Base-by-base conservation (phyloP, 2,329 filamentous ascomycete species). In the Pseudogymnoascus sp. region DNA sequence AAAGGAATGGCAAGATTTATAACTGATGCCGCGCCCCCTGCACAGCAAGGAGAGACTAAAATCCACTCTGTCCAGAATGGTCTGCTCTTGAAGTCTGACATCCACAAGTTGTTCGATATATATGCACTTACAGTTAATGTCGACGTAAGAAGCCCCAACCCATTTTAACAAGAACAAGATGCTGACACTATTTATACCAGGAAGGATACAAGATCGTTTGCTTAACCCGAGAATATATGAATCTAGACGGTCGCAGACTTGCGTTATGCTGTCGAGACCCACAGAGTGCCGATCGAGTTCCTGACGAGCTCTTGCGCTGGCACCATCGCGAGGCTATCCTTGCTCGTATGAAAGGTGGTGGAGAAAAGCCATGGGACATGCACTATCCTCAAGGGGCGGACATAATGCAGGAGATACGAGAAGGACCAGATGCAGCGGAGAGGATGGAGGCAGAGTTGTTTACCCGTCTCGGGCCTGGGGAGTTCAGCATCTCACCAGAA, bases 241-340 rank as follows among this genome's bases (percentile, higher is more conserved):
- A 21, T 8, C 5, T 42, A 4, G 39, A 42, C 10, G 16, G 16
- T 11, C 39, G 16, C 2, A 42, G 8, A 21, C 11, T 42, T 3
- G 16, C 5, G 10, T 8, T 12, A 5, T 11, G 39, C 16, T 42
- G 39, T 6, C 2, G 39, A 12, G 18, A 45, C 10, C 16, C 40
- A 5, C 16, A 61, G 23, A 16, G 37, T 11, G 37, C 57, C 5
- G 10, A 47, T 16, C 10, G 62, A 37, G 54, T 42, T 18, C 7
- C 18, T 14, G 51, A 61, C 14, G 10, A 60, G 62, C 62, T 63
- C 23, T 34, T 64, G 16, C 57, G 26, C 3, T 64, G 62, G 57
- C 62, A 61, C 23, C 39, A 61, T 37, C 54, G 37, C 29, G 57
- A 61, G 57, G 62, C 57, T 36, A 18, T 61, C 1, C 29, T 64